Conservation (phyloP, 2,329 filamentous ascomycete genomes). For the Fusarium tuaranense region DNA sequence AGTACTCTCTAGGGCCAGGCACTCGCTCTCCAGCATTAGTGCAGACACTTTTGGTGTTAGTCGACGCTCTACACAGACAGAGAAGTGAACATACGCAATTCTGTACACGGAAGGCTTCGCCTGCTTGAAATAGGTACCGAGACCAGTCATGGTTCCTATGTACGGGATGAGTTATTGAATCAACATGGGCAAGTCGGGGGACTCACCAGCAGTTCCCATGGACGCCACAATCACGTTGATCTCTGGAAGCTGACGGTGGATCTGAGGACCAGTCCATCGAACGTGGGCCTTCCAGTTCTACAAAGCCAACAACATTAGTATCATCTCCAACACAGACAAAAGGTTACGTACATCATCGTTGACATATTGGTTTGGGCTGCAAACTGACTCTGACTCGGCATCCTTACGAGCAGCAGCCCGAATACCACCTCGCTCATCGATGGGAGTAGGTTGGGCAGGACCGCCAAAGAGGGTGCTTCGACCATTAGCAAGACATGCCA, state of each 20-base stretch:
- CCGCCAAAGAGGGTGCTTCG: slow-evolving; percentile 48
- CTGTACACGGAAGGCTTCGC: slow-evolving; percentile 60
- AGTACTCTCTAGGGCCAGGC: slow-evolving; percentile 66
- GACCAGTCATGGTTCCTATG: slow-evolving; percentile 60
- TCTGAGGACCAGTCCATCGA: slow-evolving; percentile 70
- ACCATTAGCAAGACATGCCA: slow-evolving; percentile 1
- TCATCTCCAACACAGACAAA: accelerated
- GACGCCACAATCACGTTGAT: slow-evolving; percentile 67
- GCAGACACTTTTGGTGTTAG: slow-evolving; percentile 59
- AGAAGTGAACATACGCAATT: slow-evolving; percentile 44
- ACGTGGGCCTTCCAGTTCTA: slow-evolving; percentile 67
- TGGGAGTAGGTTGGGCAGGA: slow-evolving; percentile 48
- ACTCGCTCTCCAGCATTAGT: slow-evolving; percentile 68
- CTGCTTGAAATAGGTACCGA: slow-evolving; percentile 63
- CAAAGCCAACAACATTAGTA: background rate
- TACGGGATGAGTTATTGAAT: background rate
- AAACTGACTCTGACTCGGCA: slow-evolving; percentile 44
- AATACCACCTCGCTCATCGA: slow-evolving; percentile 49
- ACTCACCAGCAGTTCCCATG: slow-evolving; percentile 61
- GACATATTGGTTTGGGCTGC: slow-evolving; percentile 50
- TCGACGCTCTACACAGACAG: accelerated
- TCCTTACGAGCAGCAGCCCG: slow-evolving; percentile 46
- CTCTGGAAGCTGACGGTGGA: slow-evolving; percentile 65
- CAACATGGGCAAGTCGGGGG: background rate
- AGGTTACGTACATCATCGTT: slow-evolving; percentile 45